Percentiles rank a stretch among this genome's conserved stretches.
Evolutionary conservation across 495 filamentous ascomycete species (phyloP).

Genomic region (Elaphomyces granulatus): DNA sequence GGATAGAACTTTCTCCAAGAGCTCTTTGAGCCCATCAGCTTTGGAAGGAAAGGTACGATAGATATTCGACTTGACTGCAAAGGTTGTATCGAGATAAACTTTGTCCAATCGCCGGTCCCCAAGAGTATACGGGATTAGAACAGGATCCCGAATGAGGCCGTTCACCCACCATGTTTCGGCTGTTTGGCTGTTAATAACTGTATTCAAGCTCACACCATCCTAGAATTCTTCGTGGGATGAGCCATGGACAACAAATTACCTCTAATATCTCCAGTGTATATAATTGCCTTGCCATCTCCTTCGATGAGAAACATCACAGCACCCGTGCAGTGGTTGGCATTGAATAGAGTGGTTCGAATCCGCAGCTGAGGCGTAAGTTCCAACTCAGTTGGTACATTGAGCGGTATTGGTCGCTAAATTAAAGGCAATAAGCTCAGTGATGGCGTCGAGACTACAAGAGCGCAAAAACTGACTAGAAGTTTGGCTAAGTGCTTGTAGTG

Average conservation of each 20-base stretch:
- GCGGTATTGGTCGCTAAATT: constrained; percentile 57
- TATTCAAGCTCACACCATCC: too few relatives aligned
- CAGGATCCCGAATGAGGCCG: constrained; percentile 51
- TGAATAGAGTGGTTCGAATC: constrained; percentile 70
- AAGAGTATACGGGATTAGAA: constrained; percentile 58
- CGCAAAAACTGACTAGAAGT: too few relatives aligned
- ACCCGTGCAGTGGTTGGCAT: constrained; percentile 87
- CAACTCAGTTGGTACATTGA: constrained; percentile 67
- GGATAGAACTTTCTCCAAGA: constrained; percentile 48
- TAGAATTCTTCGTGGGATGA: too few relatives aligned
- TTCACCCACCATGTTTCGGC: constrained; percentile 57
- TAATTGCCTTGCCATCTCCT: constrained; percentile 53
- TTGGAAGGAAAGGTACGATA: constrained; percentile 40
- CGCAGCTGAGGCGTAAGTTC: constrained; percentile 52
- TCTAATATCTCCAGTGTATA: constrained; percentile 91
- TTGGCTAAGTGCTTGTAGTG: constrained; percentile 63
- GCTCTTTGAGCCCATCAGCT: constrained; percentile 59
- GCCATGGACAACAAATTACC: too few relatives aligned
- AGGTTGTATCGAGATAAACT: constrained; percentile 82
- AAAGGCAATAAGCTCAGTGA: neutral
- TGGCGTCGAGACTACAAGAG: too few relatives aligned
- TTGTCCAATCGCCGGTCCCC: constrained; percentile 54
- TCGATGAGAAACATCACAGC: constrained; percentile 94
- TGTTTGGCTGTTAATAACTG: constrained; percentile 8
- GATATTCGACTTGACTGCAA: constrained; percentile 35